A percentile compares a stretch with the other conserved stretches of the same genome.
phyloP scores from a whole-genome alignment of 768 basidiomycete species.

The Mycena pura region DNA sequence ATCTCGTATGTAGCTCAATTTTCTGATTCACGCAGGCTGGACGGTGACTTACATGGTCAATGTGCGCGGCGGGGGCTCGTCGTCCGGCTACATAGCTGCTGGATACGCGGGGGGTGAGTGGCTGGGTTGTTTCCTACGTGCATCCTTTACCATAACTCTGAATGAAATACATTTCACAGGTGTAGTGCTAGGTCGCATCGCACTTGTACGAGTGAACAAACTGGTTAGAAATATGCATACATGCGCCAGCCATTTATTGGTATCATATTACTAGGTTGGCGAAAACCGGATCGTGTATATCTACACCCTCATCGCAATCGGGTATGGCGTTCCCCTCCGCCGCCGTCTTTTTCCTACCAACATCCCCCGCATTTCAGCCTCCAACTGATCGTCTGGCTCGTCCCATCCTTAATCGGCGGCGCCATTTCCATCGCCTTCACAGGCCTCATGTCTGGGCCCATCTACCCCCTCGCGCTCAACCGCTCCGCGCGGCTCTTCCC shows the following conservation, averaged over 20 bases:
- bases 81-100: constrained; percentile 50
- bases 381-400: constrained; percentile 58
- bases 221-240: constrained; percentile 31
- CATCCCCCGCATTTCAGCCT: constrained; percentile 36
- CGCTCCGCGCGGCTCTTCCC: constrained; percentile 59
- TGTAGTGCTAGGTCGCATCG: constrained; percentile 45
- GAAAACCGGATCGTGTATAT: constrained; percentile 44
- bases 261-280: constrained; percentile 36
- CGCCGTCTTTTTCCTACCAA: neutral
- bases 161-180: constrained; percentile 32
- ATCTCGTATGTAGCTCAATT: too few relatives aligned
- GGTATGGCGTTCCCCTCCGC: constrained; percentile 24
- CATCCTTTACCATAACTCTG: too few relatives aligned
- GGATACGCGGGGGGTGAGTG: constrained; percentile 48
- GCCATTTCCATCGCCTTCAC: constrained; percentile 54
- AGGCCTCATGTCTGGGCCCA: constrained; percentile 59
- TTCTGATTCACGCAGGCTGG: constrained; percentile 47
- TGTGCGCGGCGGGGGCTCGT: constrained; percentile 47
- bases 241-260: neutral
- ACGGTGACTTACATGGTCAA: constrained; percentile 51
- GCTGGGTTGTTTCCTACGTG: neutral
- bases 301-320: constrained; percentile 44
- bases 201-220: constrained; percentile 43
- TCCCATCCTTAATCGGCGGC: constrained; percentile 52
- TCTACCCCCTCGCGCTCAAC: constrained; percentile 63